Conservation (phyloP, 176 grass and related monocot genomes). For the Oropetium thomaeum region DNA sequence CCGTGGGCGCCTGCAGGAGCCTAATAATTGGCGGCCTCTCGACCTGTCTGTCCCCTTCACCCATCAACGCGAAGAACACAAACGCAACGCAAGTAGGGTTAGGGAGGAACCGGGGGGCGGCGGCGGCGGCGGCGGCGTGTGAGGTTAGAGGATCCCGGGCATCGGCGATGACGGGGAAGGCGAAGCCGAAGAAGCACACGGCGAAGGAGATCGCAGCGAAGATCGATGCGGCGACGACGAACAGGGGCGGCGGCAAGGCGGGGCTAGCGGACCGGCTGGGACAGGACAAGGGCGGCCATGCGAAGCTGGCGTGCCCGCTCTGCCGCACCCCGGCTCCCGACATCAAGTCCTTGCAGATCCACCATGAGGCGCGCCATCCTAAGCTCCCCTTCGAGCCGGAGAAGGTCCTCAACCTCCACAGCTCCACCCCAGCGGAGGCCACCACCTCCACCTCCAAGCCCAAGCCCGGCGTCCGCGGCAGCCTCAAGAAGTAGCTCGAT, state of each 20-base stretch:
- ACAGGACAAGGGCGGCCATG: constrained; percentile 87
- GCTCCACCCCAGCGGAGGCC: background rate
- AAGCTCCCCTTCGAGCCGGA: constrained; percentile 85
- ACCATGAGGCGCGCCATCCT: constrained; percentile 90
- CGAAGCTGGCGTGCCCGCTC: constrained; percentile 82
- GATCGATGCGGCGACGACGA: constrained; percentile 91
- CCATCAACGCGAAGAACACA: constrained; percentile 9
- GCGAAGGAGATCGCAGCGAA: constrained; percentile 96
- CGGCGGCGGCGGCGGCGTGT: constrained; percentile 8
- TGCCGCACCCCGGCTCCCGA: constrained; percentile 81
- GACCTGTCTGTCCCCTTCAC: background rate
- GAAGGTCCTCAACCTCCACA: constrained; percentile 82
- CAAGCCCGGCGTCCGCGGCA: constrained; percentile 78
- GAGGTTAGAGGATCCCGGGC: background rate
- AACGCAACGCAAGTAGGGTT: constrained; percentile 35
- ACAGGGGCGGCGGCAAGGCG: constrained; percentile 85
- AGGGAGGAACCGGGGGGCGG: background rate
- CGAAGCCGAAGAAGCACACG: constrained; percentile 99
- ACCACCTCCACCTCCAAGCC: constrained; percentile 25
- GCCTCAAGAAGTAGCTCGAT: constrained; percentile 72
- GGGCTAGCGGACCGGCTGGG: constrained; percentile 69
- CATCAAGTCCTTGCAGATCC: constrained; percentile 97
- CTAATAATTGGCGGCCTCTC: constrained; percentile 45
- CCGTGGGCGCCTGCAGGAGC: constrained; percentile 9
- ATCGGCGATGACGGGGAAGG: constrained; percentile 82